These are phyloP conservation scores for Xylaria sp. DNA, from an alignment of 2,329 filamentous ascomycete species.

Conservation along the genomic window DNA sequence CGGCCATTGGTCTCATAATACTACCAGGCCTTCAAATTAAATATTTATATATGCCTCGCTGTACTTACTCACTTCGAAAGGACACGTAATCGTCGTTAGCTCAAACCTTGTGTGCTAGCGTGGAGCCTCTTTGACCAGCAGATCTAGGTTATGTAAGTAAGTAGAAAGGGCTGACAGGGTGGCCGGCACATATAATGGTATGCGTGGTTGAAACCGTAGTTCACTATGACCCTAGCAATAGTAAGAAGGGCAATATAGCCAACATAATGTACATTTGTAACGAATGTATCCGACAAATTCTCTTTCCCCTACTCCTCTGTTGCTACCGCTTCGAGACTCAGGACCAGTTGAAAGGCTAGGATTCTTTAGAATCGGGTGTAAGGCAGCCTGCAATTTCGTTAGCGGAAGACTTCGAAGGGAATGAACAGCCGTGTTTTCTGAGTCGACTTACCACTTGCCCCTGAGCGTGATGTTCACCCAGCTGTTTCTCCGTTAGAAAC, in stretches of 20 bases:
- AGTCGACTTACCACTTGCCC: constrained; percentile 49
- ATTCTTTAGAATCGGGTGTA: constrained; percentile 47
- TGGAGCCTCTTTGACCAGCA: neutral
- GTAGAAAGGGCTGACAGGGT: too few species aligned
- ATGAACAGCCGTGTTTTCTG: neutral
- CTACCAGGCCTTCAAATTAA: neutral
- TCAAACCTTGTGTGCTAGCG: neutral
- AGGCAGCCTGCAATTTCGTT: constrained; percentile 44
- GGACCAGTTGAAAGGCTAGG: neutral
- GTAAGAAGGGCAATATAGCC: neutral
- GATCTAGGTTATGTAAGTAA: neutral
- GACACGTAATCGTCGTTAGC: neutral
- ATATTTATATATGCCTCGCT: neutral
- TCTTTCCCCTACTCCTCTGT: neutral
- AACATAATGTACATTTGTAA: neutral
- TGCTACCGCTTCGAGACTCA: neutral
- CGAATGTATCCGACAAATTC: neutral
- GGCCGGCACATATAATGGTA: too few species aligned
- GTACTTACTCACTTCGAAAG: neutral
- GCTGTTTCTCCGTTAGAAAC: constrained; percentile 34
- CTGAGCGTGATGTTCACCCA: constrained; percentile 51
- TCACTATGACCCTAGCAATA: neutral
- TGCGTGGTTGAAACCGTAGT: neutral
- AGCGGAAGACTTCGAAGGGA: constrained; percentile 18
- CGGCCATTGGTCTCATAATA: neutral